Evolutionary conservation across 306 rosid genomes (phyloP).

Genomic region (Dryas drummondii): DNA sequence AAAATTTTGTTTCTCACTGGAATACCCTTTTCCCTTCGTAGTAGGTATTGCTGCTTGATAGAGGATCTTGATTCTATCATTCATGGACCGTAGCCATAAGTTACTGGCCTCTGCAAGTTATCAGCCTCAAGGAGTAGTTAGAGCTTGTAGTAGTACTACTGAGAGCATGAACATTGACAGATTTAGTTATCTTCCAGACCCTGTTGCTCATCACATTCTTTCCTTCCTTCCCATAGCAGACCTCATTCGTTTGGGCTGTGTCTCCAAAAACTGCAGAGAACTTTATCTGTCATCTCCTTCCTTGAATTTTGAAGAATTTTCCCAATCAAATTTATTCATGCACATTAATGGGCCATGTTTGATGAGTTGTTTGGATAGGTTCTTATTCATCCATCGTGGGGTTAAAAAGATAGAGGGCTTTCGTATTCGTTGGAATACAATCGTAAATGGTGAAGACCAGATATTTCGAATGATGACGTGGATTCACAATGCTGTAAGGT

Average conservation of each 20-base stretch:
- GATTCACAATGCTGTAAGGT: neutral
- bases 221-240: neutral
- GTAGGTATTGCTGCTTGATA: too few species aligned
- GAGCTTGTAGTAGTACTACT: neutral
- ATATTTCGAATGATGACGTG: neutral
- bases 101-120: too few species aligned
- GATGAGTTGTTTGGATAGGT: neutral
- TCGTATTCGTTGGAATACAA: neutral
- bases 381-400: neutral
- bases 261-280: neutral
- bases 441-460: too few species aligned
- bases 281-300: neutral
- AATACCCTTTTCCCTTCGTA: too few species aligned
- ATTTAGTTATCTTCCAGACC: neutral
- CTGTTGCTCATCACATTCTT: neutral
- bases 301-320: neutral
- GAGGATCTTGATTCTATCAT: too few species aligned
- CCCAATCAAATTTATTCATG: neutral
- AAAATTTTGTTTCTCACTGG: too few species aligned
- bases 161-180: neutral
- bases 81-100: too few species aligned
- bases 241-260: neutral
- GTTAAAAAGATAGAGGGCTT: neutral
- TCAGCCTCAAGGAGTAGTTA: too few species aligned
- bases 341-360: neutral